phyloP scores from a whole-genome alignment of 108 stramenopile species.

The Discostella stelligeroides region DNA sequence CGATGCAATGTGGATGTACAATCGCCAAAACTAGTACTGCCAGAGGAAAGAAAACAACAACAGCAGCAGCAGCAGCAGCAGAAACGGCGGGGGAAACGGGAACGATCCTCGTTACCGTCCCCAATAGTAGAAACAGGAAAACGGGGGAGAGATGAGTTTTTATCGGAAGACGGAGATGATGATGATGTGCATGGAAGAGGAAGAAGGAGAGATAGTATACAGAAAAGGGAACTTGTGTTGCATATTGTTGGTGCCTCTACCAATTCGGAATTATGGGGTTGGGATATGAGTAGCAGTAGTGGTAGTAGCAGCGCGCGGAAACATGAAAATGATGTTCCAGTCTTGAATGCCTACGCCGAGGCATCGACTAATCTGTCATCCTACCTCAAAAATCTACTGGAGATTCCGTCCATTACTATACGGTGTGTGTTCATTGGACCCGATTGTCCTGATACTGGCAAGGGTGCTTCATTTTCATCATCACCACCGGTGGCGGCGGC shows the following conservation, averaged over 20 bases:
- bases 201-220: not conserved
- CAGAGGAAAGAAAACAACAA: not conserved
- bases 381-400: conserved; percentile 32
- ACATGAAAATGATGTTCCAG: conserved; percentile 15
- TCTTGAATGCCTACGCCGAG: conserved; percentile 75
- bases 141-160: conserved; percentile 28
- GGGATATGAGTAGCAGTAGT: conserved; percentile 28
- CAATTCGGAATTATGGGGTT: conserved; percentile 85
- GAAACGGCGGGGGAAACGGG: conserved; percentile 3
- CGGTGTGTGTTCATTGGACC: conserved; percentile 76
- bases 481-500: not conserved
- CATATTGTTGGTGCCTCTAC: conserved; percentile 83
- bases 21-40: conserved; percentile 19
- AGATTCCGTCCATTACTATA: conserved; percentile 44
- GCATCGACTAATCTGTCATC: conserved; percentile 70
- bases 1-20: conserved; percentile 17
- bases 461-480: not conserved
- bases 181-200: not conserved
- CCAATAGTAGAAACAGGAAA: conserved; percentile 22
- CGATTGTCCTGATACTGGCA: conserved; percentile 57
- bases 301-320: conserved; percentile 14
- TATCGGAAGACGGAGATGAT: conserved; percentile 11
- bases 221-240: conserved; percentile 49
- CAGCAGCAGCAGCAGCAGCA: not conserved
- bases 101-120: not conserved